A percentile compares a stretch with the other conserved stretches of the same genome.
phyloP scores from a whole-genome alignment of 495 filamentous ascomycete genomes.

The Pyrenula aspistea region DNA sequence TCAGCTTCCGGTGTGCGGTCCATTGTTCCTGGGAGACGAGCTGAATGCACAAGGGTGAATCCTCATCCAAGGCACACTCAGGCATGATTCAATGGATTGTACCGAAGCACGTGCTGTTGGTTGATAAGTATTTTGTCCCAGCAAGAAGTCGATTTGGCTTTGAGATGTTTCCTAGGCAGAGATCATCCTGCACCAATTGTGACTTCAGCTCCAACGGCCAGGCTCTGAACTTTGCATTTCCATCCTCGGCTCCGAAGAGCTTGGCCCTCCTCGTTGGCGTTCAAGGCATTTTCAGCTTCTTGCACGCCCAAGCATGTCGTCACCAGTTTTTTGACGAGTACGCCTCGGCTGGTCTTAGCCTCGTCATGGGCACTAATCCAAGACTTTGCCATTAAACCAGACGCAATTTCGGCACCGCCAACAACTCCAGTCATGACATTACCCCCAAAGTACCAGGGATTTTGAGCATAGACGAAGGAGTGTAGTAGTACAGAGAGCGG shows the following conservation, averaged over 20 bases:
- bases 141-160: no score
- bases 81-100: no score
- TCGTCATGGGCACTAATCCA: slow-evolving; percentile 61
- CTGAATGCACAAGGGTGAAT: no score
- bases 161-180: no score
- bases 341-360: slow-evolving; percentile 43
- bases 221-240: not conserved
- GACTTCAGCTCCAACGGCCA: slow-evolving; percentile 1
- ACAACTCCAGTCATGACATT: slow-evolving; percentile 45
- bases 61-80: no score
- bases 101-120: no score
- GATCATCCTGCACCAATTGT: slow-evolving; percentile 7
- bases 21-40: no score
- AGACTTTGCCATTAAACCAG: slow-evolving; percentile 33
- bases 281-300: slow-evolving; percentile 25
- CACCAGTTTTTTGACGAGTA: slow-evolving; percentile 34
- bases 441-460: slow-evolving; percentile 56
- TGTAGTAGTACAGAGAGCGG: slow-evolving; percentile 53
- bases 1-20: no score
- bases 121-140: no score
- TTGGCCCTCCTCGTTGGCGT: not conserved
- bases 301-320: slow-evolving; percentile 28
- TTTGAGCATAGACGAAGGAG: slow-evolving; percentile 44
- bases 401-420: slow-evolving; percentile 44
- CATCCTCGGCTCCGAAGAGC: not conserved